These are phyloP conservation scores for Colletotrichum musicola DNA, from an alignment of 2,329 filamentous ascomycete species.

Conservation along the genomic window DNA sequence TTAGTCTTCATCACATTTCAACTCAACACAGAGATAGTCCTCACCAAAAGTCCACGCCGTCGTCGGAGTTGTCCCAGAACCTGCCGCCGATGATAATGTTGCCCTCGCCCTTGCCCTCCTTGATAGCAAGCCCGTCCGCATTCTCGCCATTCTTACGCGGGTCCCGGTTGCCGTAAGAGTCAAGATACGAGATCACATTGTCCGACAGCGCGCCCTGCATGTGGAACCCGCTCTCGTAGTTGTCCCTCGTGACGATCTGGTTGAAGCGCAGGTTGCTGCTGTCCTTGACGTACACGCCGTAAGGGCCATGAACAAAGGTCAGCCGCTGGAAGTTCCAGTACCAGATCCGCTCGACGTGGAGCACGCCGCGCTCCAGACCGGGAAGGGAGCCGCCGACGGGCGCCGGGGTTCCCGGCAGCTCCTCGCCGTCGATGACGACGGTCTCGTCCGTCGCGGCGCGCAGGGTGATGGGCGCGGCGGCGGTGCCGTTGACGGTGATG, in stretches of 20 bases:
- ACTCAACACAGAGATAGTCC: background rate
- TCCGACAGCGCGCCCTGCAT: constrained; percentile 44
- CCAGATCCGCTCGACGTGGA: constrained; percentile 56
- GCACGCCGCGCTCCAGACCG: constrained; percentile 57
- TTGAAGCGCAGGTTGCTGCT: constrained; percentile 52
- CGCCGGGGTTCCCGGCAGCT: constrained; percentile 54
- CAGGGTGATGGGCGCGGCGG: constrained; percentile 55
- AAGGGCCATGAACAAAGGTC: constrained; percentile 50
- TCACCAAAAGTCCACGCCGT: constrained; percentile 56
- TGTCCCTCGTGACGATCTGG: constrained; percentile 50
- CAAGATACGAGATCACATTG: constrained; percentile 52
- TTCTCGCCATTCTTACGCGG: constrained; percentile 61
- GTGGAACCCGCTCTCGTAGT: constrained; percentile 54
- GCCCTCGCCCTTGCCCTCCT: constrained; percentile 57
- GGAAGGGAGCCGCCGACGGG: constrained; percentile 53
- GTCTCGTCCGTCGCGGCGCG: constrained; percentile 56
- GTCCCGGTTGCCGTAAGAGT: constrained; percentile 54
- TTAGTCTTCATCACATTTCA: no score
- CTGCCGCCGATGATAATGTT: constrained; percentile 55
- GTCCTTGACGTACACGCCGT: constrained; percentile 51
- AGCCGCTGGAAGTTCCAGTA: constrained; percentile 53
- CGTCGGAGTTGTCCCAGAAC: constrained; percentile 61
- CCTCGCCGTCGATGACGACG: constrained; percentile 61
- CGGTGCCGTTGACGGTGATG: constrained; percentile 57
- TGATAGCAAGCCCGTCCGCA: constrained; percentile 59